These are phyloP conservation scores for Trichopus zeylanicus DNA, from an alignment of 116 monocot species.

Conservation along the genomic window DNA sequence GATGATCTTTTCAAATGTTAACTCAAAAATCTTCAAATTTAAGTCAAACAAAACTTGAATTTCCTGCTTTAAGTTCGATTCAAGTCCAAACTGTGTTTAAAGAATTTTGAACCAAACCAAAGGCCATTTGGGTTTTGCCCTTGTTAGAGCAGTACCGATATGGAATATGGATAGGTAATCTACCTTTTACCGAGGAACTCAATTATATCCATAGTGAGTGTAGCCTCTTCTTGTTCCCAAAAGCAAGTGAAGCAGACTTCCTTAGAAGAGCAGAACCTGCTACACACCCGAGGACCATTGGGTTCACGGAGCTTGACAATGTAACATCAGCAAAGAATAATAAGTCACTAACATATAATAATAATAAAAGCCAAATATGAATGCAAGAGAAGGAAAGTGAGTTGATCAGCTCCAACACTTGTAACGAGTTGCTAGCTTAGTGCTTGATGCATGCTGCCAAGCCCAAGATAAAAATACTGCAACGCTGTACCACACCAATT, in stretches of 20 bases:
- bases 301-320: conserved; percentile 35
- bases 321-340: background rate
- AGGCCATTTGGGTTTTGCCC: too few species aligned
- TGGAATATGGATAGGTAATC: too few species aligned
- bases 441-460: conserved; percentile 18
- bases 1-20: too few species aligned
- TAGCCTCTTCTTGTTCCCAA: conserved; percentile 65
- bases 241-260: conserved; percentile 77
- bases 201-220: conserved; percentile 85
- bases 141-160: too few species aligned
- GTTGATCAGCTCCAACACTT: conserved; percentile 9
- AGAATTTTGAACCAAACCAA: too few species aligned
- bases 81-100: too few species aligned
- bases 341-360: background rate
- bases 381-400: background rate
- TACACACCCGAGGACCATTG: conserved; percentile 82
- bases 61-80: too few species aligned
- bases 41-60: too few species aligned
- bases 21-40: too few species aligned
- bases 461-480: conserved; percentile 95
- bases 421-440: conserved; percentile 15
- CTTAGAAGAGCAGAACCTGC: conserved; percentile 72
- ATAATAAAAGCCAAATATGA: background rate
- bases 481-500: conserved; percentile 50
- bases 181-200: conserved; percentile 75